These are phyloP conservation scores for Fusarium robinianum DNA, from an alignment of 2,329 filamentous ascomycete species.

Conservation along the genomic window DNA sequence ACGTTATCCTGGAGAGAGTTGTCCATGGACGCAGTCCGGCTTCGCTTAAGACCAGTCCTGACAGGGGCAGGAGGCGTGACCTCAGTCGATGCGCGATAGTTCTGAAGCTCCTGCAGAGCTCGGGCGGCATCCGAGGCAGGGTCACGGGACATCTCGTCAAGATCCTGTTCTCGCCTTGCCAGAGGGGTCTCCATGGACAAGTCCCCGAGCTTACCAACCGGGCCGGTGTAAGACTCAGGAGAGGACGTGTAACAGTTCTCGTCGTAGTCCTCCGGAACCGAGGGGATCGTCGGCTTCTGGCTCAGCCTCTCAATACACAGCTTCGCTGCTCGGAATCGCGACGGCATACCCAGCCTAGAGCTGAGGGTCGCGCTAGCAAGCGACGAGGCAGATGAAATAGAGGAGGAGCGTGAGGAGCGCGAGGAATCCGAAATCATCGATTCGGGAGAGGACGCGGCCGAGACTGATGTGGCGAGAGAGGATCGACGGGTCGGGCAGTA, in stretches of 20 bases:
- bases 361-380: conserved; percentile 63
- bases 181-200: conserved; percentile 54
- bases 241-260: conserved; percentile 57
- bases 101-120: conserved; percentile 64
- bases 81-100: conserved; percentile 49
- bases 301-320: conserved; percentile 60
- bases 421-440: conserved; percentile 69
- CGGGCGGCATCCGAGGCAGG: conserved; percentile 59
- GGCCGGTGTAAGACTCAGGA: conserved; percentile 60
- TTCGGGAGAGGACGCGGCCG: conserved; percentile 66
- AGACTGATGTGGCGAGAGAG: conserved; percentile 66
- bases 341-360: conserved; percentile 58
- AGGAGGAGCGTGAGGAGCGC: conserved; percentile 65
- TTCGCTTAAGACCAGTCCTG: conserved; percentile 59
- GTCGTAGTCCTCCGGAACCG: conserved; percentile 61
- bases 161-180: conserved; percentile 51
- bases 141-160: conserved; percentile 50
- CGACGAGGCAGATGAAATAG: conserved; percentile 66
- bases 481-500: conserved; percentile 59
- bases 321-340: conserved; percentile 67
- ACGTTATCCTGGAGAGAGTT: conserved; percentile 69
- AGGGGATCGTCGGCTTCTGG: conserved; percentile 56
- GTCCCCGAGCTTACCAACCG: conserved; percentile 56
- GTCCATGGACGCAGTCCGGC: conserved; percentile 62
- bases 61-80: conserved; percentile 41